A percentile compares a stretch with the other conserved stretches of the same genome.
Evolutionary conservation across 2,329 filamentous ascomycete species (phyloP).

Genomic region (Botryosphaeria dothidea): DNA sequence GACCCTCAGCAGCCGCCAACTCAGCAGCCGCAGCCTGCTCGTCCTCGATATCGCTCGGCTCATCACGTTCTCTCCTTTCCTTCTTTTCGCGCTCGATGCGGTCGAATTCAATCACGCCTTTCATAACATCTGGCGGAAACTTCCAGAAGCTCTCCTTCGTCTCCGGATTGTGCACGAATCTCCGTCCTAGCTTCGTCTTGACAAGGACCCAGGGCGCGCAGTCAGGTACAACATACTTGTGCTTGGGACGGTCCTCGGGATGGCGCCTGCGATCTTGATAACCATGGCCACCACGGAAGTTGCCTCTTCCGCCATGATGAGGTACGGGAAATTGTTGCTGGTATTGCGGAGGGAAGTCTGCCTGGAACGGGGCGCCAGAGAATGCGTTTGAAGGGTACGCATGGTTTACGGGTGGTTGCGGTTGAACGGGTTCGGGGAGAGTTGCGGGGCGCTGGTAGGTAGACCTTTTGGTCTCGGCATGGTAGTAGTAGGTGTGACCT

Average conservation of each 20-base stretch:
- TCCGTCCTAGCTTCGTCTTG: conserved; percentile 84
- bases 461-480: conserved; percentile 77
- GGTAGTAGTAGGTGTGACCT: conserved; percentile 87
- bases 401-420: conserved; percentile 6
- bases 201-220: conserved; percentile 88
- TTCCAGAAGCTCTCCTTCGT: conserved; percentile 95
- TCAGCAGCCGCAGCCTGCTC: conserved; percentile 33
- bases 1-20: conserved; percentile 23
- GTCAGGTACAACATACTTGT: conserved; percentile 75
- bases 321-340: conserved; percentile 25
- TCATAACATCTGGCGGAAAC: conserved; percentile 83
- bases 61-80: conserved; percentile 52
- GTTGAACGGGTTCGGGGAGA: conserved; percentile 24
- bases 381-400: not conserved
- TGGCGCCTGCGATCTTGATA: conserved; percentile 63
- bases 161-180: conserved; percentile 85
- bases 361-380: conserved; percentile 33
- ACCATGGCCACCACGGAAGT: conserved; percentile 52
- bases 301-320: conserved; percentile 42
- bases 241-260: conserved; percentile 76
- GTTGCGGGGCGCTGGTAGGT: conserved; percentile 74
- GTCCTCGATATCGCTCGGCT: conserved; percentile 37
- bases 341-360: conserved; percentile 52
- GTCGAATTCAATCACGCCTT: conserved; percentile 69
- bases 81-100: conserved; percentile 69